These are phyloP conservation scores for Tricholoma sp. DNA, from an alignment of 768 basidiomycete genomes.

Conservation along the genomic window DNA sequence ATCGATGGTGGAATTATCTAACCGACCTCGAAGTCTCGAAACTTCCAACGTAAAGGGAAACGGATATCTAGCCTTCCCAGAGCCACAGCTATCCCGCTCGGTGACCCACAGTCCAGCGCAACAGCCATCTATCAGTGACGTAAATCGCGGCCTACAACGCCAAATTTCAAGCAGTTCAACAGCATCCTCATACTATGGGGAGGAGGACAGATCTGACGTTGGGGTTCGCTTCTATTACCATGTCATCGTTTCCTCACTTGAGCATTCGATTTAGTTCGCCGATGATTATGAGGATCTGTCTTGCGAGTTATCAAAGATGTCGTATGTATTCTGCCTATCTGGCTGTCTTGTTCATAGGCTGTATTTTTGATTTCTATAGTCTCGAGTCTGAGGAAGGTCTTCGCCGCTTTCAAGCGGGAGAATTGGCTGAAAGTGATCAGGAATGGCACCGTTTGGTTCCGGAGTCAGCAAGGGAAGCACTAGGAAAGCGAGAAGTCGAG, in stretches of 20 bases:
- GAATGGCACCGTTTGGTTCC: constrained; percentile 85
- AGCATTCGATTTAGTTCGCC: constrained; percentile 4
- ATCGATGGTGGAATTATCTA: constrained; percentile 25
- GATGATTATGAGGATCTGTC: constrained; percentile 15
- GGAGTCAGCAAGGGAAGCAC: constrained; percentile 56
- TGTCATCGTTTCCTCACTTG: neutral
- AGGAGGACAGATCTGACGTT: constrained; percentile 20
- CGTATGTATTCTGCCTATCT: constrained; percentile 26
- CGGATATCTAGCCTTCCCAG: constrained; percentile 39
- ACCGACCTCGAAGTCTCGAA: constrained; percentile 27
- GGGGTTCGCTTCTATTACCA: constrained; percentile 22
- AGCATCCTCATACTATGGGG: constrained; percentile 31
- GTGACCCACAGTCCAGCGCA: constrained; percentile 29
- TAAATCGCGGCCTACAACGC: constrained; percentile 20
- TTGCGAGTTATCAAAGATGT: constrained; percentile 29
- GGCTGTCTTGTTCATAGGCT: constrained; percentile 9
- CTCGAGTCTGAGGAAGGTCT: constrained; percentile 62
- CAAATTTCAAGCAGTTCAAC: constrained; percentile 16
- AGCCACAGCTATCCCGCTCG: constrained; percentile 48
- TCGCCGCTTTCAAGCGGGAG: constrained; percentile 60
- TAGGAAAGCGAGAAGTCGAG: constrained; percentile 75
- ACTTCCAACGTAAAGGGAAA: constrained; percentile 26
- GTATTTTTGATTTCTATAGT: constrained; percentile 26
- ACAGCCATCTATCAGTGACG: constrained; percentile 34
- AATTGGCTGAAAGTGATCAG: constrained; percentile 61